Evolutionary conservation across 1,139 yeast genomes (phyloP), one percentile per base, ranked within the genome.

Genomic region (Kluyveromyces marxianus): DNA sequence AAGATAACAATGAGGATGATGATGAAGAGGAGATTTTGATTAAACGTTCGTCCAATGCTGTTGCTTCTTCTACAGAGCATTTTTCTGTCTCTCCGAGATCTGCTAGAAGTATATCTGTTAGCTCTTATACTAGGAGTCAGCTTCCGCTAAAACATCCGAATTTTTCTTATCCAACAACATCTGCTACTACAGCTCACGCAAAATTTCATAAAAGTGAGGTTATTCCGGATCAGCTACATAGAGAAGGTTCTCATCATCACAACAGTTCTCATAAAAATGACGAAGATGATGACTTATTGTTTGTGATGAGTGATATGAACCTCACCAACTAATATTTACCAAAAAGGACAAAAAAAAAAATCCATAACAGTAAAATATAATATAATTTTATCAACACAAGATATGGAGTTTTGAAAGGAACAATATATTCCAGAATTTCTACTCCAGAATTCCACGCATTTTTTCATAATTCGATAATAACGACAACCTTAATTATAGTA

Each of bases 291-390:
- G 96, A 86, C 50, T 68, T 88, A 57, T 69, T 88, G 47, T 88
- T 88, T 65, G 83, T 94, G 30, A 86, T 88, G 95, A 87, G 95
- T 61, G 96, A 87, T 59, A 85, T 85, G 92, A 81, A 83, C 50
- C 51, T 62, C 33, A 51, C 62, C 3, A 52, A 57, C 41, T 42
- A 41, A 40, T 35, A 26, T 28, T 37, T 25, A 8, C 26, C 21
- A 21, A 25, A 14, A 14, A 14, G 21, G 21, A 32, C n/a, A 4
- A 27, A 30, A n/a, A 26, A 29, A 14, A 41, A 28, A 27, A 37
- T 25, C 26, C 24, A 25, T 35, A 25, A 7, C 10, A 35, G 24
- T 25, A 25, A 10, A 25, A 35, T 35, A 21, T 25, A 25, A 10
- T 10, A 35, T 35, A 21, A 7, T 35, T 35, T 24, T 6, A 35